A percentile compares a stretch with the other conserved stretches of the same genome.
Evolutionary conservation across 192 early-diverging fungal genomes (phyloP).

Genomic region (Rhizophagus sp.): DNA sequence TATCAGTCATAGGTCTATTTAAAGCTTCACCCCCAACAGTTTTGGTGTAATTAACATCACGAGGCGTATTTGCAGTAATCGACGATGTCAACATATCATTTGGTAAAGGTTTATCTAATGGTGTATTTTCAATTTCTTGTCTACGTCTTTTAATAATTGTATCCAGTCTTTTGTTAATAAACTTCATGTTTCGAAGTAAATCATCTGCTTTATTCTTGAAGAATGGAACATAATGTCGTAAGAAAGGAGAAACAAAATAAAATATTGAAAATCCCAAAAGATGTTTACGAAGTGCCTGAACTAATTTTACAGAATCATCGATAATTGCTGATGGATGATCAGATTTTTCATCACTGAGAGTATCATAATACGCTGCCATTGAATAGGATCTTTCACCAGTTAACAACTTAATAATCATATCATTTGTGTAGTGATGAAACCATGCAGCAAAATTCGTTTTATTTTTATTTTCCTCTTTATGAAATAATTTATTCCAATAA

Average conservation of each 20-base stretch:
- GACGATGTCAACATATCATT: constrained; percentile 13
- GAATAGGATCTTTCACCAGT: neutral
- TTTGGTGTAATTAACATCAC: neutral
- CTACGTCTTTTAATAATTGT: constrained; percentile 6
- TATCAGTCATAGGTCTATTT: neutral
- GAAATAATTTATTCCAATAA: neutral
- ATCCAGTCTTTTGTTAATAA: neutral
- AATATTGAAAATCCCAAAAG: neutral
- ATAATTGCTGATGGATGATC: neutral
- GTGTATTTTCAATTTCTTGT: constrained; percentile 12
- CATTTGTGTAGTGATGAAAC: neutral
- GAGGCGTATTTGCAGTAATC: constrained; percentile 6
- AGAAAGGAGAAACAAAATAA: neutral
- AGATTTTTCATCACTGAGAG: neutral
- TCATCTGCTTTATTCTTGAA: neutral
- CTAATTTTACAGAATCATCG: neutral
- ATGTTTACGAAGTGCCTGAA: neutral
- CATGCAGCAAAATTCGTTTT: constrained; percentile 4
- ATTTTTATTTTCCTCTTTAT: neutral
- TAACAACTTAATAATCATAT: neutral
- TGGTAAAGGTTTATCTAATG: neutral
- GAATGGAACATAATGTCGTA: neutral
- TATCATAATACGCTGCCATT: neutral
- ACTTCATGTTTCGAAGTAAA: neutral
- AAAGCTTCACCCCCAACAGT: neutral